Evolutionary conservation across 169 alveolate species (phyloP).

Genomic region (Toxoplasma gondii): DNA sequence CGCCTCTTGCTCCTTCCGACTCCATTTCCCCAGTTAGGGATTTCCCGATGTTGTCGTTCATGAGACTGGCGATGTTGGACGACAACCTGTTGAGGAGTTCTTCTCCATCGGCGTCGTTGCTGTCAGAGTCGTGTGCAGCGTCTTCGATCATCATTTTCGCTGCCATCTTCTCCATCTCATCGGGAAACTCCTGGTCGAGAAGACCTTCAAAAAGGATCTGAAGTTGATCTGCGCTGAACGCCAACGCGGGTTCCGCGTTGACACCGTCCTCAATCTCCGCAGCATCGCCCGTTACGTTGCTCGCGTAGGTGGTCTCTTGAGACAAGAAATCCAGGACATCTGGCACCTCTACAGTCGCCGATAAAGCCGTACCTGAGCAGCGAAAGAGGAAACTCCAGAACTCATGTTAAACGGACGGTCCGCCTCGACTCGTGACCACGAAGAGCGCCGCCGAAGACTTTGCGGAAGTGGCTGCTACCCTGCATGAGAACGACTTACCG

Average conservation of each 20-base stretch:
- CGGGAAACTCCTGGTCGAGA: neutral
- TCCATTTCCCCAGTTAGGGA: neutral
- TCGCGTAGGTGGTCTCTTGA: neutral
- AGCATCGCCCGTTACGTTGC: neutral
- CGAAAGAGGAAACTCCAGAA: neutral
- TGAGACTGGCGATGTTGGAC: neutral
- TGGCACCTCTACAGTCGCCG: neutral
- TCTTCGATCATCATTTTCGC: neutral
- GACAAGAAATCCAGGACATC: neutral
- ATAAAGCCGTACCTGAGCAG: neutral
- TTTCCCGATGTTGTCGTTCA: neutral
- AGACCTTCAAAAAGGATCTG: neutral
- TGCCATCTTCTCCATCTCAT: slow-evolving; percentile 3
- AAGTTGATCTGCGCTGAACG: neutral
- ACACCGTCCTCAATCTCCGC: neutral
- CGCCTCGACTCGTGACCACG: too few species aligned
- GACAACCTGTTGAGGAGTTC: neutral
- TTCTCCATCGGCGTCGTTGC: neutral
- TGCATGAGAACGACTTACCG: neutral
- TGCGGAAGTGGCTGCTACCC: neutral
- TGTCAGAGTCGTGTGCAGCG: neutral
- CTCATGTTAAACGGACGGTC: too few species aligned
- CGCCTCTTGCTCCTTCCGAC: neutral
- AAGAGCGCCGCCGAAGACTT: too few species aligned
- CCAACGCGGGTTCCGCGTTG: neutral